phyloP scores from a whole-genome alignment of 2,329 filamentous ascomycete genomes.

The Lasiodiplodia sp. region DNA sequence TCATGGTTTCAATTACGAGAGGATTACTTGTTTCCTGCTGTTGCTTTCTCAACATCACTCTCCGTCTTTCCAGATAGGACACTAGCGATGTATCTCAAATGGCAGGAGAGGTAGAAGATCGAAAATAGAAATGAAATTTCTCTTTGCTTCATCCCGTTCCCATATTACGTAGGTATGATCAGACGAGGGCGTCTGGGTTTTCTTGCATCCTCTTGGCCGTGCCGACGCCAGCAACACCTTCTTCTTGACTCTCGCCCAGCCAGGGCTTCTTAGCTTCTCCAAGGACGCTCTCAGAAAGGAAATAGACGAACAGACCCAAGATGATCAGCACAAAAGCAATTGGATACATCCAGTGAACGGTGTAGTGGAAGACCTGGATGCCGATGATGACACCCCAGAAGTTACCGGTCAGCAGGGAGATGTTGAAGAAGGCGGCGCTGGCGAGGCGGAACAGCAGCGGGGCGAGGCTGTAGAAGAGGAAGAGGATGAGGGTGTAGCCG shows the following conservation, averaged over 20 bases:
- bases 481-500: slow-evolving; percentile 87
- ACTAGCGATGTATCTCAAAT: slow-evolving; percentile 5
- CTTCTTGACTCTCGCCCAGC: slow-evolving; percentile 86
- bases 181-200: slow-evolving; percentile 49
- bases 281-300: slow-evolving; percentile 79
- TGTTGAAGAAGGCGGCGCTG: slow-evolving; percentile 94
- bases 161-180: slow-evolving; percentile 21
- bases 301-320: slow-evolving; percentile 84
- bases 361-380: slow-evolving; percentile 80
- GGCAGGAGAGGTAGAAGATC: neutral
- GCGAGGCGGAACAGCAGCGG: slow-evolving; percentile 90
- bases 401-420: slow-evolving; percentile 89
- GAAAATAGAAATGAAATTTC: neutral
- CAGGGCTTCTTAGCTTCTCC: slow-evolving; percentile 95
- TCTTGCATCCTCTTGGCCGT: slow-evolving; percentile 76
- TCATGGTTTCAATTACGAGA: neutral
- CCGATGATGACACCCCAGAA: slow-evolving; percentile 98
- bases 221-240: slow-evolving; percentile 78
- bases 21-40: slow-evolving; percentile 7
- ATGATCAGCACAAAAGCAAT: slow-evolving; percentile 95
- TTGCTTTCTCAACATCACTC: neutral
- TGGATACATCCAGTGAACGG: slow-evolving; percentile 89
- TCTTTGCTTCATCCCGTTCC: neutral
- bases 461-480: slow-evolving; percentile 85
- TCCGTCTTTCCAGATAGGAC: neutral